Base-by-base conservation (phyloP, 345 rosid species). In the Populus ilicifolia region DNA sequence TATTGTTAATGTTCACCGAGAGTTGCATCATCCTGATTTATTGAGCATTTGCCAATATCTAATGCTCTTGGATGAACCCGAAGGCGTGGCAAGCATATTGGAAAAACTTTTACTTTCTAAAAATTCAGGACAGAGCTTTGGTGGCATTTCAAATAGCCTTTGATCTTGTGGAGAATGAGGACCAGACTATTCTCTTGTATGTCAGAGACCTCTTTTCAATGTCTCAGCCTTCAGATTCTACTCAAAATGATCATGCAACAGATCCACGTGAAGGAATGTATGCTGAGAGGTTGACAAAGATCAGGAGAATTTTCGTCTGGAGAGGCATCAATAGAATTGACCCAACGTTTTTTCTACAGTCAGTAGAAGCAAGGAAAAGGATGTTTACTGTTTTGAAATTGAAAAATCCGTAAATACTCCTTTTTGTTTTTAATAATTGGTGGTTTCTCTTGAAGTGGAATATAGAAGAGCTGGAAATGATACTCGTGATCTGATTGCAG, bases 101-200 rank as follows among this genome's bases (percentile, higher is more conserved):
- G 98, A 96, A 87, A 96, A 91, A 88, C 99, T 96, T 84, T 87
- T 96, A 39, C 89, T 86, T 29, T 94, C 98, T 1, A 89, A 84
- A 46, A 91, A 84, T 84, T 84, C 92, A 90, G 83, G 97, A 96
- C 75, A 96, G 94, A 80, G 90, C 91, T 77, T 86, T 96, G 80
- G 79, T 91, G 76, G 96, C 99, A 77, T 89, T 90, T 80, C 99
- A 96, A 86, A 85, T 96, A 76, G 94, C 98, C 25, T 96, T 96
- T 83, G 98, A 96, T 84, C 98, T 96, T 76, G 93, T 92, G 50
- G 98, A 96, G 91, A 96, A 94, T 69, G 99, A 94, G 87, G 96
- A 89, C 85, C 98, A 94, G 81, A 97, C 98, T 78, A 92, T 96
- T 89, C 97, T 96, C 72, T 78, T 96, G 78, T 92, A 91, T 83